Evolutionary conservation across 139 green algal species (phyloP).

Genomic region (Penium margaritaceum): DNA sequence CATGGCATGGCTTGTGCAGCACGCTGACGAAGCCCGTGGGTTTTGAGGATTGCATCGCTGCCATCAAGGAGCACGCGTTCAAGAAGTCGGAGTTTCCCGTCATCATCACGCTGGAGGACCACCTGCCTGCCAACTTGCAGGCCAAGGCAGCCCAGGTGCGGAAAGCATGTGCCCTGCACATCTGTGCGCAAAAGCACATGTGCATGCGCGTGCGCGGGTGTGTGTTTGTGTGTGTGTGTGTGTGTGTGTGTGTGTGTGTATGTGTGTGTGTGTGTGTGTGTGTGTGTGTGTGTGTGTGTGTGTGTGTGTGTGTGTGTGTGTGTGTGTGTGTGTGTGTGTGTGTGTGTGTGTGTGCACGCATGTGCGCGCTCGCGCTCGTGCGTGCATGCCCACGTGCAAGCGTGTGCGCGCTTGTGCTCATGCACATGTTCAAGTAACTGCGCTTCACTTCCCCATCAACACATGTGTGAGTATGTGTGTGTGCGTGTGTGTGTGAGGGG

Average conservation of each 20-base stretch:
- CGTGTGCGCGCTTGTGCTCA: too few relatives aligned
- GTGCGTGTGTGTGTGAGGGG: too few relatives aligned
- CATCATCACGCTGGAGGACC: conserved; percentile 44
- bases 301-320: too few relatives aligned
- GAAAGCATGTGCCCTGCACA: too few relatives aligned
- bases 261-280: neutral
- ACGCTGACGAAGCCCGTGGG: conserved; percentile 27
- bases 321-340: neutral
- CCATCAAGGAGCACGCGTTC: conserved; percentile 42
- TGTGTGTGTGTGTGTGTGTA: neutral
- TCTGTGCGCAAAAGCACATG: neutral
- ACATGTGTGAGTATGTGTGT: too few relatives aligned
- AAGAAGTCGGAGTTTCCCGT: conserved; percentile 31
- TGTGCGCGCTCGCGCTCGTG: neutral
- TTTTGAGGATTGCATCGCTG: conserved; percentile 31
- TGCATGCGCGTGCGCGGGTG: neutral
- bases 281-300: conserved; percentile 9
- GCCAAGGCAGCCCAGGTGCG: conserved; percentile 19
- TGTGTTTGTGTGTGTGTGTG: neutral
- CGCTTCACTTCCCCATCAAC: too few relatives aligned
- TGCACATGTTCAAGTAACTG: too few relatives aligned
- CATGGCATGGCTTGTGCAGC: too few relatives aligned
- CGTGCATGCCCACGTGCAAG: too few relatives aligned
- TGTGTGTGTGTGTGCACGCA: neutral
- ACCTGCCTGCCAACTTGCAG: conserved; percentile 24